These are phyloP conservation scores for Rhododendron vialii DNA, from an alignment of 148 eudicot species.

Conservation along the genomic window DNA sequence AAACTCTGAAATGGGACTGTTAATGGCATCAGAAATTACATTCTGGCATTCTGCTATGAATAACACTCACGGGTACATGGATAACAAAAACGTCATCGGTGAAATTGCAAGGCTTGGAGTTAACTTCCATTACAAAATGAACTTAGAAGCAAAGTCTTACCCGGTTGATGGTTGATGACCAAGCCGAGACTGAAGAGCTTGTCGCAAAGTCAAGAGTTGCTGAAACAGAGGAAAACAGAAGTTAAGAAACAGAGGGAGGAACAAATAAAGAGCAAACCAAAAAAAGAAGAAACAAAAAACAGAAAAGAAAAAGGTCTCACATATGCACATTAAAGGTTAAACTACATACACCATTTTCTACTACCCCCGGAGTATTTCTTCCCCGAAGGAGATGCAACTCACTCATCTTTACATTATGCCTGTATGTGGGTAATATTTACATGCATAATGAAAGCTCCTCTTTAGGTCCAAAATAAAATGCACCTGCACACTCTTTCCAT, in stretches of 20 bases:
- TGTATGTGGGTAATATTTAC: no score
- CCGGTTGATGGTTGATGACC: conserved; percentile 23
- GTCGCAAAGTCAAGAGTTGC: conserved; percentile 32
- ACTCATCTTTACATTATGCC: no score
- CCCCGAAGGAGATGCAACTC: no score
- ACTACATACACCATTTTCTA: neutral
- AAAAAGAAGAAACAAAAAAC: neutral
- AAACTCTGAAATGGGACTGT: neutral
- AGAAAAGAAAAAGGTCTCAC: neutral
- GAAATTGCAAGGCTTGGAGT: neutral
- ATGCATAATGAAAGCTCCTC: neutral
- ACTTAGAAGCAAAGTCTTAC: conserved; percentile 7
- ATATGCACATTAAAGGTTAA: neutral
- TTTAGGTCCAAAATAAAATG: neutral
- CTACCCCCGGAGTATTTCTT: no score
- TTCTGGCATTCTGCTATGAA: neutral
- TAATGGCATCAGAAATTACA: neutral
- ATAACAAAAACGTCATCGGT: no score
- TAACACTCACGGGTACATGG: neutral
- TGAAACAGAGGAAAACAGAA: conserved; percentile 6
- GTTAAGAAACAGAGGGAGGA: neutral
- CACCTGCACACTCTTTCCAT: neutral
- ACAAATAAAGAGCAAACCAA: neutral
- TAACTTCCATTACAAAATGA: no score
- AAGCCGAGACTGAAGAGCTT: conserved; percentile 25